phyloP scores from a whole-genome alignment of 2,329 filamentous ascomycete species.

The Chalaropsis thielavioides region DNA sequence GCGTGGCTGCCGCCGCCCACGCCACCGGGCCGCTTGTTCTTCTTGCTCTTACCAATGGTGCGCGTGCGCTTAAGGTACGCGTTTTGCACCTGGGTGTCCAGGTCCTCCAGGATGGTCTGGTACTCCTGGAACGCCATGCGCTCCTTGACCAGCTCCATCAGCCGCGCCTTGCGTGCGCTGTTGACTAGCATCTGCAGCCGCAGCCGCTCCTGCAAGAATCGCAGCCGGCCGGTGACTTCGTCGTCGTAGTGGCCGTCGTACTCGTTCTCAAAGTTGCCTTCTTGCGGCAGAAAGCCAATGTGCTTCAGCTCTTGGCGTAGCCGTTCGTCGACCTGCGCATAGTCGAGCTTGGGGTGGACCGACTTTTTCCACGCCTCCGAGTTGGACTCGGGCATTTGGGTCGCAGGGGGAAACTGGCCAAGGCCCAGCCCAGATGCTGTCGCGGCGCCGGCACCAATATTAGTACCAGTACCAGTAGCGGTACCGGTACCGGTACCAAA shows the following conservation, averaged over 20 bases:
- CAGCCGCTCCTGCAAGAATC: constrained; percentile 68
- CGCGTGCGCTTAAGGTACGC: constrained; percentile 93
- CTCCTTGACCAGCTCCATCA: constrained; percentile 78
- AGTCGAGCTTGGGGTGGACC: constrained; percentile 62
- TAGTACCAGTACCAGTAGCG: neutral
- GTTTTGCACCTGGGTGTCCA: constrained; percentile 86
- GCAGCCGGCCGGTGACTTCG: constrained; percentile 79
- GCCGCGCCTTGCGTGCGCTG: constrained; percentile 72
- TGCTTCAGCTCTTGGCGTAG: constrained; percentile 82
- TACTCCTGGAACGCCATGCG: constrained; percentile 95
- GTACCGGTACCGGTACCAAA: neutral
- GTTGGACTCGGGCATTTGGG: constrained; percentile 64
- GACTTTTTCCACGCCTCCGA: constrained; percentile 68
- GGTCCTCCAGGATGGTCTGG: constrained; percentile 87
- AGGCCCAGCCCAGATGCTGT: neutral
- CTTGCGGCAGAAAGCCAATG: constrained; percentile 68
- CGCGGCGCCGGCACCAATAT: too few species aligned
- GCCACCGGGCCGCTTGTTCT: constrained; percentile 66
- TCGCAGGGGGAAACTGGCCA: constrained; percentile 47
- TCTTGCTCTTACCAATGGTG: constrained; percentile 86
- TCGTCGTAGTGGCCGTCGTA: constrained; percentile 88
- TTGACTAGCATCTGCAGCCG: constrained; percentile 76
- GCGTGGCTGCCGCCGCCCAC: constrained; percentile 56
- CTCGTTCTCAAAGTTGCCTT: constrained; percentile 46
- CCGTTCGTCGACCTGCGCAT: constrained; percentile 75